phyloP scores from a whole-genome alignment of 2,329 filamentous ascomycete genomes.

The Dichotomopilus funicola region DNA sequence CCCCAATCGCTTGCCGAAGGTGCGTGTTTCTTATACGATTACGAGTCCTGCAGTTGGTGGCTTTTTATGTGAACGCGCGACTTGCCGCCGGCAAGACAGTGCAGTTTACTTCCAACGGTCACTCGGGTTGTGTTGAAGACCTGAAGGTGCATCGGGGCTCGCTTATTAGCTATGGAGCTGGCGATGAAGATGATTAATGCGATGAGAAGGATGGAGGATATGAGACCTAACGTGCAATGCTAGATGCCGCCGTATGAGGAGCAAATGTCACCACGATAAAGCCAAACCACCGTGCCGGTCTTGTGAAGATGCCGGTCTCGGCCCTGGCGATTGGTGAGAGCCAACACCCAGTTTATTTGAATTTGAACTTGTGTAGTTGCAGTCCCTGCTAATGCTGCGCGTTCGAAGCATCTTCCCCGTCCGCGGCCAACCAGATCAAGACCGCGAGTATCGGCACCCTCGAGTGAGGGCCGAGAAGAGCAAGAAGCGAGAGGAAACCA shows the following conservation, averaged over 20 bases:
- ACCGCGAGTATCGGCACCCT: conserved; percentile 51
- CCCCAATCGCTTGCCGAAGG: conserved; percentile 49
- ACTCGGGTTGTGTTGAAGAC: no score
- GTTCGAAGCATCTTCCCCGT: conserved; percentile 42
- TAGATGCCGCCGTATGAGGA: conserved; percentile 51
- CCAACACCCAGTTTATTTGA: background rate
- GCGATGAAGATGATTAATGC: no score
- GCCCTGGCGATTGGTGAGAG: conserved; percentile 44
- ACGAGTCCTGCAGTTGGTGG: background rate
- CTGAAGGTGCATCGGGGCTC: no score
- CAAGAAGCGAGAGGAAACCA: conserved; percentile 34
- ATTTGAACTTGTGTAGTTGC: background rate
- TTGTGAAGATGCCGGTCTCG: conserved; percentile 44
- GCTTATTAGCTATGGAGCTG: no score
- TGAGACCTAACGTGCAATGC: conserved; percentile 1
- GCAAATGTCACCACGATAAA: conserved; percentile 48
- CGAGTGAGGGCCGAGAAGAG: conserved; percentile 43
- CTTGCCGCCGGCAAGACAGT: no score
- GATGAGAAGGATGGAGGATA: no score
- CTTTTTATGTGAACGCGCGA: background rate
- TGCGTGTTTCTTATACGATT: conserved; percentile 26
- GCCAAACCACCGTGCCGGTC: conserved; percentile 44
- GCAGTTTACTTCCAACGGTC: no score
- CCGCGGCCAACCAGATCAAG: conserved; percentile 47
- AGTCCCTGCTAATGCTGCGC: conserved; percentile 11